Base-by-base conservation (phyloP, 805 yeast species). In the Kodamaea lidongshanica region DNA sequence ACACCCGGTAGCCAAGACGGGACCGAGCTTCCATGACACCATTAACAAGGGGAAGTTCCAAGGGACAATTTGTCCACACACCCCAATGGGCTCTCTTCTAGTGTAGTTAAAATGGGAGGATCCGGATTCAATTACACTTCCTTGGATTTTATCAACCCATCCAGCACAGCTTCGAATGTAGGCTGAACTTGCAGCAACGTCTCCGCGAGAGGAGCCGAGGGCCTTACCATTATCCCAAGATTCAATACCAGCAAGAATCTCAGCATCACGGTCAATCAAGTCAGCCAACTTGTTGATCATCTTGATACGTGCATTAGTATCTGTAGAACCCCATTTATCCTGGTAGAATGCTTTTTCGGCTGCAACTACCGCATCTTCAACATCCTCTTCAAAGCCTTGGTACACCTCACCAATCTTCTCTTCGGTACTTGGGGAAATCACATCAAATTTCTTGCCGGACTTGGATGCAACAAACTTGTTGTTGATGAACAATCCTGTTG, bases 41-140 rank as follows among this genome's bases (percentile, higher is more conserved):
- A 88, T 87, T 56, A 85, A 71, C 46, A 88, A 62, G 40, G 96
- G 96, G 76, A 86, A 88, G 67, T 88, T 88, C 96, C 96, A 88
- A 46, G 96, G 96, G 44, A 88, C 87, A 52, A 88, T 83, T 60
- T 85, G 94, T 37, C 95, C 96, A 57, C 94, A 85, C 27, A 88
- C 96, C 55, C 96, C 96, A 48, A 84, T 66, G 37, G 96, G 95
- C 61, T 87, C 95, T 59, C 81, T 80, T 57, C 77, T 75, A 42
- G 89, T 79, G 63, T 79, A 85, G 39, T 74, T 74, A 56, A 87
- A 76, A 58, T 83, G 84, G 28, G 75, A 63, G 35, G 61, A 56
- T 39, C 88, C 89, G 28, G 94, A 78, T 56, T 84, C 84, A 35
- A 84, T 71, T 35, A 78, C 58, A 42, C 76, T 70, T 46, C 95